Conservation (phyloP, 441 rosid genomes). For the Erysimum pusillum region DNA sequence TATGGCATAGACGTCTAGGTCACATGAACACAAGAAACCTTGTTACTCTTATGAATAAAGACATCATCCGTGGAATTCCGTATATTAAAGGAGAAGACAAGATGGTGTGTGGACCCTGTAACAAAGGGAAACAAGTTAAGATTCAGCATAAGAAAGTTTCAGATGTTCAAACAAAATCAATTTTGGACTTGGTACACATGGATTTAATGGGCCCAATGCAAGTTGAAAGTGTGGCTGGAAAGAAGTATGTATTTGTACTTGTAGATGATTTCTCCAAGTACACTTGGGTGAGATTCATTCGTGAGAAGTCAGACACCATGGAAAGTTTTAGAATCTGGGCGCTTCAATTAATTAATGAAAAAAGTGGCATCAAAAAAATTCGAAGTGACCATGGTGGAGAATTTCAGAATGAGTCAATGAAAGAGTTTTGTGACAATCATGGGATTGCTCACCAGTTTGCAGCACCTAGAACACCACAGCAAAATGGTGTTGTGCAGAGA, state of each 20-base stretch:
- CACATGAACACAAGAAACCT: neutral
- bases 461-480: neutral
- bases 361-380: neutral
- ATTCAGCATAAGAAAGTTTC: neutral
- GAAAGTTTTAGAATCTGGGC: conserved; percentile 51
- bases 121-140: neutral
- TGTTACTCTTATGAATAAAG: neutral
- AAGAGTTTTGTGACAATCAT: neutral
- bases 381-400: conserved; percentile 12
- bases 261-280: conserved; percentile 61
- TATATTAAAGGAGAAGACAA: neutral
- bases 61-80: neutral
- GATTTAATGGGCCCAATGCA: neutral
- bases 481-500: too few species aligned
- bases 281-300: conserved; percentile 64
- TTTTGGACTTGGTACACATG: neutral
- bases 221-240: neutral
- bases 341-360: neutral
- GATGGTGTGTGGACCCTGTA: neutral
- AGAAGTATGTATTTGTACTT: neutral
- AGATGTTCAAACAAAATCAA: neutral
- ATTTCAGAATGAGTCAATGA: neutral
- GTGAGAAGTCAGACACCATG: conserved; percentile 74
- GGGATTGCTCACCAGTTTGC: too few species aligned
- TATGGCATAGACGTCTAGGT: neutral